Evolutionary conservation across 495 filamentous ascomycete species (phyloP), one percentile per base, ranked within the genome.

Genomic region (Tuber microsphaerosporum): DNA sequence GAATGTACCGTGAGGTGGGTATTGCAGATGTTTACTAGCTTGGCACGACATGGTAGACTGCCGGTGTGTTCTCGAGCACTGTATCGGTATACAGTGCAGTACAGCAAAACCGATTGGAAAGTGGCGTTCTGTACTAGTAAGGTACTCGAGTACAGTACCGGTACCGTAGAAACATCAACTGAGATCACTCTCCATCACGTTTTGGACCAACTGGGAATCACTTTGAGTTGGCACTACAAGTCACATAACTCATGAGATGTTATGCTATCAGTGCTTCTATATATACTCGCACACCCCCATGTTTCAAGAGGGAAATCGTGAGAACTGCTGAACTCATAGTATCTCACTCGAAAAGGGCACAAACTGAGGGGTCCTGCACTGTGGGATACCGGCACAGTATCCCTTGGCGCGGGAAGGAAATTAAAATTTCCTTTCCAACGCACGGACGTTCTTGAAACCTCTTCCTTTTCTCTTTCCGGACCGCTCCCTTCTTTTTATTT

Each of bases 341-440:
- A 65, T 65, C 56, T 65, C 56, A 65, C 56, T 65, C 56, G 56
- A 65, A 65, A 65, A 14, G 26, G 14, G 26, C 26, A 34, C n/a
- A 61, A 61, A 6, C n/a, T 26, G 9, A 26, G n/a, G 4, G 19
- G 45, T 46, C 0, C 45, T 45, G 17, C 5, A 19, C 45, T 14
- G 51, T 61, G 22, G 22, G 10, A 22, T 61, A 5, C 51, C 12
- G n/a, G n/a, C 0, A n/a, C n/a, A 14, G 56, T 65, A 65, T 34
- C 56, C 56, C 26, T 61, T 34, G 56, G 56, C 56, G 34, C 56
- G 56, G 56, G 56, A 65, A 31, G 56, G 56, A 65, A 65, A 65
- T 65, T 65, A 65, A 65, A 61, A 34, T 65, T 17, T 65, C 56
- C 56, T 65, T 65, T 17, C 4, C 56, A 65, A 31, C 56, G 31